Base-by-base conservation (phyloP, 176 grass and related monocot species). In the Miscanthus lutarioriparius region DNA sequence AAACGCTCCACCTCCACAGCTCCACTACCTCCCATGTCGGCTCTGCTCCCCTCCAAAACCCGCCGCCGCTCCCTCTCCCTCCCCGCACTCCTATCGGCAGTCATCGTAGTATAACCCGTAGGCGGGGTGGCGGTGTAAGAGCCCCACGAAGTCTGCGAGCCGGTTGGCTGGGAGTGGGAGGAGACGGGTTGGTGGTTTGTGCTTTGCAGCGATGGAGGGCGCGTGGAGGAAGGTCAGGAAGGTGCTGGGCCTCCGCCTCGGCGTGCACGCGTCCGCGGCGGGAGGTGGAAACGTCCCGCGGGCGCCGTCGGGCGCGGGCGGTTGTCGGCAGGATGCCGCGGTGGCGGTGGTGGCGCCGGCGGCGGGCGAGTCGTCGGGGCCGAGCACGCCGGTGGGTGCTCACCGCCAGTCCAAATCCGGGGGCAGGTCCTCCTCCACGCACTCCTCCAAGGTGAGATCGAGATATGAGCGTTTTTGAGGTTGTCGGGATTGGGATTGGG, bases 161-260 rank as follows among this genome's bases (percentile, higher is more conserved):
- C 54, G 48, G 71, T 4, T 53, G 26, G 25, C 5, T 8, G 35
- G 4, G 47, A 27, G 1, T 10, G 35, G 10, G 48, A 35, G 2
- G 6, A 10, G 25, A 63, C 44, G 85, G 26, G 38, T 71, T 25
- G 68, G 38, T 25, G 68, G 38, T 43, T 26, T 71, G 68, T 7
- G 68, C 68, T 40, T 71, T 39, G 67, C 63, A 41, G 78, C 13
- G 83, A 95, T 98, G 93, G 92, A 90, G 77, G 72, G 85, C 68
- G 85, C 85, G 78, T 98, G 96, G 95, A 95, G 88, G 89, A 86
- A 85, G 70, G 91, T 86, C 17, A 95, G 88, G 92, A 74, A 47
- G 87, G 87, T 89, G 75, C 51, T 98, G 76, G 87, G 89, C 23
- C 35, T 85, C 51, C 74, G 88, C 15, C 84, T 98, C 75, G 88